Evolutionary conservation across 2,329 filamentous ascomycete genomes (phyloP).

Genomic region (Colletotrichum sublineola): DNA sequence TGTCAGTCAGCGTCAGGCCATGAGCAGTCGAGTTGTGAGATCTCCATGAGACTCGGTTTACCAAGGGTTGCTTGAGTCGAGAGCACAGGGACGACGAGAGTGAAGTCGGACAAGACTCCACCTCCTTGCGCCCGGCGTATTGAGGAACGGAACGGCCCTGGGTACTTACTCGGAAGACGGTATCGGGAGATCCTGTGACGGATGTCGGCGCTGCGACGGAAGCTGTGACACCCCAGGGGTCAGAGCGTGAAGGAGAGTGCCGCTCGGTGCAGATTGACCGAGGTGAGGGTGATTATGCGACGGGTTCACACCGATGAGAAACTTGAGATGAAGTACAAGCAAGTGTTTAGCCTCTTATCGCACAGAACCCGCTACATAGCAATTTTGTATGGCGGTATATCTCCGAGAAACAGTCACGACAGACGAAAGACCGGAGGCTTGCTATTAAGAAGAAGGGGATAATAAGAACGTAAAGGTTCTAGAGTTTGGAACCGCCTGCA

Average conservation of each 20-base stretch:
- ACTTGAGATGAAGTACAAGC: background rate
- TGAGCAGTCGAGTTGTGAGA: background rate
- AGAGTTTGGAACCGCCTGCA: constrained; percentile 3
- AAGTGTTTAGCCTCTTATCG: background rate
- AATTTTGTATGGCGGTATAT: background rate
- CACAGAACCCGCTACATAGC: constrained; percentile 8
- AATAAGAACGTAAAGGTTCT: background rate
- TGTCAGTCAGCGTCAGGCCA: background rate
- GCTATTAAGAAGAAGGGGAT: background rate
- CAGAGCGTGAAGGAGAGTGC: constrained; percentile 9
- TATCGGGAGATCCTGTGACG: constrained; percentile 6
- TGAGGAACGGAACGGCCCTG: too few relatives aligned
- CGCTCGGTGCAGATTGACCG: constrained; percentile 3
- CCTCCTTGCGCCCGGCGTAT: too few relatives aligned
- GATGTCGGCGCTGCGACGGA: background rate
- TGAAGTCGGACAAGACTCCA: too few relatives aligned
- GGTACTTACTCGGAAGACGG: background rate
- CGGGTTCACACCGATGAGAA: background rate
- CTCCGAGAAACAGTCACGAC: background rate
- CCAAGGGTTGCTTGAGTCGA: too few relatives aligned
- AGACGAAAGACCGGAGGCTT: background rate
- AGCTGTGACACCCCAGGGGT: constrained; percentile 7
- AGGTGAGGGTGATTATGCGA: background rate
- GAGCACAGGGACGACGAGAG: too few relatives aligned
- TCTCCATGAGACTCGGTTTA: too few relatives aligned